These are phyloP conservation scores for Gelatoporia subvermispora DNA, from an alignment of 768 basidiomycete genomes.

Conservation along the genomic window DNA sequence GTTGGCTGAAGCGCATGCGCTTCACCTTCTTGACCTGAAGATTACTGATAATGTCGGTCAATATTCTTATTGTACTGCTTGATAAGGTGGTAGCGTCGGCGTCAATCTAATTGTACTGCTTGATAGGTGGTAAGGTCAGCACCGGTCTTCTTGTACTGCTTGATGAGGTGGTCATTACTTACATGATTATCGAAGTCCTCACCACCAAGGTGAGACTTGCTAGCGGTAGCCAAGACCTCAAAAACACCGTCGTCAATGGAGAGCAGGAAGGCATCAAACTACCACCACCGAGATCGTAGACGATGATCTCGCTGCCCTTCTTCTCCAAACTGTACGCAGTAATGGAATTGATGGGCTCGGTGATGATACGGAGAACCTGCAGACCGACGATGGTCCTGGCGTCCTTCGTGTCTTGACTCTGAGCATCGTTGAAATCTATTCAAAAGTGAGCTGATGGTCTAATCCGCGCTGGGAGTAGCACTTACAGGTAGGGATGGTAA, in stretches of 20 bases:
- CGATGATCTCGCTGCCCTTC: slow-evolving; percentile 91
- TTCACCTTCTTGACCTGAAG: slow-evolving; percentile 66
- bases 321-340: slow-evolving; percentile 98
- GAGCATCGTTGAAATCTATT: slow-evolving; percentile 70
- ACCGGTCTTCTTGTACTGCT: slow-evolving; percentile 63
- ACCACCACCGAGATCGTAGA: slow-evolving; percentile 98
- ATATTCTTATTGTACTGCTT: no score
- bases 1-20: slow-evolving; percentile 73
- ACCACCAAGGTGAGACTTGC: slow-evolving; percentile 52
- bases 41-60: slow-evolving; percentile 54
- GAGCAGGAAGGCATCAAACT: slow-evolving; percentile 96
- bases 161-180: slow-evolving; percentile 63
- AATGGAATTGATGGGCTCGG: slow-evolving; percentile 94
- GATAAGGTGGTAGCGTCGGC: no score
- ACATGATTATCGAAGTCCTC: slow-evolving; percentile 57
- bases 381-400: slow-evolving; percentile 94
- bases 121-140: slow-evolving; percentile 54
- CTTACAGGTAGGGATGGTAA: slow-evolving; percentile 80
- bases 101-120: no score
- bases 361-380: no score
- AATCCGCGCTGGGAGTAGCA: slow-evolving; percentile 63
- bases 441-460: slow-evolving; percentile 53
- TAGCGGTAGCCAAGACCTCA: slow-evolving; percentile 53
- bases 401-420: slow-evolving; percentile 98
- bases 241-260: slow-evolving; percentile 58